Evolutionary conservation across 2,329 filamentous ascomycete genomes (phyloP).

Genomic region (Didymella lethalis): DNA sequence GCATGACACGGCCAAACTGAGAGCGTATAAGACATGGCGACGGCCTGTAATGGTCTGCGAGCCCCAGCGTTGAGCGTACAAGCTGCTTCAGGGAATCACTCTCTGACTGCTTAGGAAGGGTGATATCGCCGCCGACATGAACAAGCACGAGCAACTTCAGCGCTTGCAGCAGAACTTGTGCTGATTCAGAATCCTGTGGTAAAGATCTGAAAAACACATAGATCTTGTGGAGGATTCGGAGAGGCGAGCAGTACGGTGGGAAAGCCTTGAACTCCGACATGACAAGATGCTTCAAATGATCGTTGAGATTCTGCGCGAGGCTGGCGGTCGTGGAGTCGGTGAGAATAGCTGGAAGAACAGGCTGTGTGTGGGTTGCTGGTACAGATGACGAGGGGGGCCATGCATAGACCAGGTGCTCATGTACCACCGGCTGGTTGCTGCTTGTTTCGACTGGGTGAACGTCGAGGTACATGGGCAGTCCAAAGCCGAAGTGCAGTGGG

Average conservation of each 20-base stretch:
- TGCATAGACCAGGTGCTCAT: conserved; percentile 49
- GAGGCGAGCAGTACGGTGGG: conserved; percentile 44
- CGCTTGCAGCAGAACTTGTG: conserved; percentile 41
- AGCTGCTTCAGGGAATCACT: conserved; percentile 30
- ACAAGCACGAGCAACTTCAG: conserved; percentile 52
- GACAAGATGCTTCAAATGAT: conserved; percentile 45
- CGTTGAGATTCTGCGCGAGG: conserved; percentile 38
- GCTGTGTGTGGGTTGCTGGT: conserved; percentile 32
- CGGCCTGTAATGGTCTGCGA: conserved; percentile 26
- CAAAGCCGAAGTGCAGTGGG: conserved; percentile 47
- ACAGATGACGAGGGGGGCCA: conserved; percentile 43
- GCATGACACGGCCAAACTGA: conserved; percentile 49
- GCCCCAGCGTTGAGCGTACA: conserved; percentile 29
- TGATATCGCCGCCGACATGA: conserved; percentile 50
- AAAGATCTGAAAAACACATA: conserved; percentile 45
- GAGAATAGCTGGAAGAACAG: conserved; percentile 48
- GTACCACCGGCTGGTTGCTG: conserved; percentile 30
- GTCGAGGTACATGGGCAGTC: conserved; percentile 35
- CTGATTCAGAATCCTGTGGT: conserved; percentile 24
- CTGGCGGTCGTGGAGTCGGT: conserved; percentile 27
- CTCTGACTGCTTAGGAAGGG: conserved; percentile 32
- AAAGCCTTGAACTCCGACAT: conserved; percentile 45
- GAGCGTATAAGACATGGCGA: conserved; percentile 52
- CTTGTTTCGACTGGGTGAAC: conserved; percentile 39
- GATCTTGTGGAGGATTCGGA: conserved; percentile 45